Evolutionary conservation across 164 flowering plant species (phyloP).

Genomic region (Dillenia turbinata): DNA sequence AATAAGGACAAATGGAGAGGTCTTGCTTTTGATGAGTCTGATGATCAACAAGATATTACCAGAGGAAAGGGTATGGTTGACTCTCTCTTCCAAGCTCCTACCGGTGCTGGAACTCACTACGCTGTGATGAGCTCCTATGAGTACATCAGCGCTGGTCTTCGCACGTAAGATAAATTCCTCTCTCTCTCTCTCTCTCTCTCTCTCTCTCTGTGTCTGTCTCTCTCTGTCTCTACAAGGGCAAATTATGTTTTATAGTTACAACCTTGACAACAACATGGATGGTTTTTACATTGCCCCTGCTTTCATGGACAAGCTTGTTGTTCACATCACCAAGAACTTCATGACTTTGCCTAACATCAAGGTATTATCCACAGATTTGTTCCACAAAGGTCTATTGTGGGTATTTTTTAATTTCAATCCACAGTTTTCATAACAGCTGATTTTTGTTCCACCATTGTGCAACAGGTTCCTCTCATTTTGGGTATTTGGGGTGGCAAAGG

Average conservation of each 20-base stretch:
- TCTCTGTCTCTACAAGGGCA: background rate
- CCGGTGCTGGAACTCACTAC: constrained; percentile 47
- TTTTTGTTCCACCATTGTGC: background rate
- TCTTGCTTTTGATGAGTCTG: constrained; percentile 42
- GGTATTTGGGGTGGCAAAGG: constrained; percentile 83
- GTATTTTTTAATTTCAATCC: too few relatives aligned
- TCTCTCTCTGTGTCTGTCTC: background rate
- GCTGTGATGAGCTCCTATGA: constrained; percentile 60
- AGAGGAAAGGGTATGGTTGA: constrained; percentile 70
- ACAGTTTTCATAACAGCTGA: background rate
- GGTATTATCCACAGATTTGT: constrained; percentile 17
- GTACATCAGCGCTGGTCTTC: constrained; percentile 51
- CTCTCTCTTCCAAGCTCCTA: constrained; percentile 64
- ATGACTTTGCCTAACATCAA: constrained; percentile 69
- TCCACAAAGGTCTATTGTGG: background rate
- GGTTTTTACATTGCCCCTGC: constrained; percentile 75
- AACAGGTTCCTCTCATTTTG: constrained; percentile 62
- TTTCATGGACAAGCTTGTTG: constrained; percentile 78
- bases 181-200: background rate
- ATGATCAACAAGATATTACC: constrained; percentile 72
- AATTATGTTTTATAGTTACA: constrained; percentile 22
- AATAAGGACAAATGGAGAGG: constrained; percentile 51
- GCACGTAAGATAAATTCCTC: constrained; percentile 24
- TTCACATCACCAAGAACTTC: constrained; percentile 73
- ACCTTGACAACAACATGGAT: constrained; percentile 50